Evolutionary conservation across 306 rosid species (phyloP).

Genomic region (Begonia fuchsioides): DNA sequence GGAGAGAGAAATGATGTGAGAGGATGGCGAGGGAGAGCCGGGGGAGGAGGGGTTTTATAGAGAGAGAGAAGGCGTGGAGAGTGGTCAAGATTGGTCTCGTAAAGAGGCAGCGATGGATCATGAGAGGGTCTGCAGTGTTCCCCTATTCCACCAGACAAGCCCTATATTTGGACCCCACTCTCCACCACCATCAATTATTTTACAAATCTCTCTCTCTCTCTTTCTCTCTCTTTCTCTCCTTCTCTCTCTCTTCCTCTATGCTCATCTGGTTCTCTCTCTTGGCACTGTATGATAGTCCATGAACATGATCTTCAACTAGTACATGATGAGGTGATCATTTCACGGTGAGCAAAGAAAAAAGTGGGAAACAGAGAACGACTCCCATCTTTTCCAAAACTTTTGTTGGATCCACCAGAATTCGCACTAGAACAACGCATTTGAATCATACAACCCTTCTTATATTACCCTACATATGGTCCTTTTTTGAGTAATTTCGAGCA

Average conservation of each 20-base stretch:
- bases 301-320: background rate
- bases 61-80: background rate
- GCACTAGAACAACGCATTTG: background rate
- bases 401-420: background rate
- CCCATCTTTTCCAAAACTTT: background rate
- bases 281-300: background rate
- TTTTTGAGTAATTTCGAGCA: too few species aligned
- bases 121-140: slow-evolving; percentile 1
- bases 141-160: background rate
- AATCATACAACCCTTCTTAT: background rate
- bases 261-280: too few species aligned
- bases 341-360: background rate
- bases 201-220: too few species aligned
- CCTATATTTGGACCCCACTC: background rate
- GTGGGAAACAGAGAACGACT: background rate
- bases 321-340: slow-evolving; percentile 1
- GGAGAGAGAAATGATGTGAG: too few species aligned
- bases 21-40: background rate
- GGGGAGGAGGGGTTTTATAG: background rate
- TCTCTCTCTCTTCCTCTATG: too few species aligned
- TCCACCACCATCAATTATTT: too few species aligned
- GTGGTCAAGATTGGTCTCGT: background rate
- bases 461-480: too few species aligned
- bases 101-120: background rate
- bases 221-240: too few species aligned